Base-by-base conservation (phyloP, 768 basidiomycete genomes). In the Tylopilus subfusipes region DNA sequence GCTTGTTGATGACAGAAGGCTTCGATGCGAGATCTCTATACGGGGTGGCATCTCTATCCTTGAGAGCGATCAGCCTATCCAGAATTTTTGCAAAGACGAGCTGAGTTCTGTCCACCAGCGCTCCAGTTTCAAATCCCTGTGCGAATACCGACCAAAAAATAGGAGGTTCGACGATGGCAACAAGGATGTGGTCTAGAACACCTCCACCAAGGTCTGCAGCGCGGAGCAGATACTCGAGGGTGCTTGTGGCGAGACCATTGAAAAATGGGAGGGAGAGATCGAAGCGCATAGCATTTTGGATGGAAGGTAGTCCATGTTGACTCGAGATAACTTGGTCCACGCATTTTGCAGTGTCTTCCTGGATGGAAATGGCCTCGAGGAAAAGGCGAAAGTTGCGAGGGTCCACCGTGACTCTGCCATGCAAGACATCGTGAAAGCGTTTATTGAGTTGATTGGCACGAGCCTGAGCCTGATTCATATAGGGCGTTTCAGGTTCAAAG, bases 1-100 rank as follows among this genome's bases (percentile, higher is more conserved):
- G 68, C 2, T 30, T 55, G 3, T 64, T 46, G 25, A 72, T 24
- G 27, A 78, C 64, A 12, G 52, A 46, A 18, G 57, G 43, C 29
- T 72, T 72, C 39, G 73, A 57, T 8, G 78, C 74, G 30, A 77
- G 56, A 14, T 70, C 62, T 48, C 75, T 73, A 54, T 82, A 80
- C 0, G 68, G 58, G 2, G 62, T 63, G 1, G 73, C 64, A 12
- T 68, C 57, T 7, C 64, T 72, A 8, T 58, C 67, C 5, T 76
- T 71, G 19, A 81, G 67, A 14, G 53, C 59, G 33, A 80, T 62
- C 36, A 85, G 68, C 50, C 78, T 76, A 22, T 78, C 69, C 4
- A 85, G 69, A 7, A 83, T 64, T 75, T 75, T 79, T 5, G 74
- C 78, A 49, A 83, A 82, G 29, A 69, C 64, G 33, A 61, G 55